A percentile compares a stretch with the other conserved stretches of the same genome.
phyloP scores from a whole-genome alignment of 2,329 filamentous ascomycete species.

The Aspergillus persii region DNA sequence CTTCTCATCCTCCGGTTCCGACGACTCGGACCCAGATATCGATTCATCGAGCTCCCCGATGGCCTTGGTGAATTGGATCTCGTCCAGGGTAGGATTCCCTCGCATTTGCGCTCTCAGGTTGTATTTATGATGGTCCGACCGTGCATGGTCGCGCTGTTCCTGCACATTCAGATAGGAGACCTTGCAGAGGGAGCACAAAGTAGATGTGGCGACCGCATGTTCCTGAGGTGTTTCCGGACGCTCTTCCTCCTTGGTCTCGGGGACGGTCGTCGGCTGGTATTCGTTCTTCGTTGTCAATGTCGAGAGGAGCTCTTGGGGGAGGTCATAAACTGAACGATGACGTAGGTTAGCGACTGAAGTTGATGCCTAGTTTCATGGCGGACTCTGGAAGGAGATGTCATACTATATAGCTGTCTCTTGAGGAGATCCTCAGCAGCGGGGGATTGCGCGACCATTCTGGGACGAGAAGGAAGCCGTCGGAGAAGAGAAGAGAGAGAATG shows the following conservation, averaged over 20 bases:
- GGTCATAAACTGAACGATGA: constrained; percentile 69
- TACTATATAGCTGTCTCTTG: constrained; percentile 52
- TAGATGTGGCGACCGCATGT: constrained; percentile 53
- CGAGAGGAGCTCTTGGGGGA: constrained; percentile 70
- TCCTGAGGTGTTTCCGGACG: constrained; percentile 38
- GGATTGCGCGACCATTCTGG: constrained; percentile 21
- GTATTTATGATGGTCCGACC: constrained; percentile 89
- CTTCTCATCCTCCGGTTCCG: constrained; percentile 67
- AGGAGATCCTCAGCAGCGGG: constrained; percentile 38
- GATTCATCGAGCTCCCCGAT: constrained; percentile 88
- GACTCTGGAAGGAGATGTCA: constrained; percentile 4
- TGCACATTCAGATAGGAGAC: constrained; percentile 68
- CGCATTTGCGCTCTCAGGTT: constrained; percentile 90
- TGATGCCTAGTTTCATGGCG: background rate
- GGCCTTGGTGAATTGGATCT: constrained; percentile 81
- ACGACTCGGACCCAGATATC: constrained; percentile 72
- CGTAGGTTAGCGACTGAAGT: constrained; percentile 18
- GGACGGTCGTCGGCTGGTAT: constrained; percentile 26
- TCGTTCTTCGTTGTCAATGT: constrained; percentile 62
- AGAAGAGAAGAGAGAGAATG: background rate
- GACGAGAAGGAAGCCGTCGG: background rate
- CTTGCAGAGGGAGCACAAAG: constrained; percentile 77
- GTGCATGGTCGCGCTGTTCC: constrained; percentile 82
- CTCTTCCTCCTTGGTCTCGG: constrained; percentile 21
- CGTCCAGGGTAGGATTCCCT: constrained; percentile 68